Evolutionary conservation across 164 flowering plant genomes (phyloP), one percentile per base, ranked within the genome.

Genomic region (Piper betle): DNA sequence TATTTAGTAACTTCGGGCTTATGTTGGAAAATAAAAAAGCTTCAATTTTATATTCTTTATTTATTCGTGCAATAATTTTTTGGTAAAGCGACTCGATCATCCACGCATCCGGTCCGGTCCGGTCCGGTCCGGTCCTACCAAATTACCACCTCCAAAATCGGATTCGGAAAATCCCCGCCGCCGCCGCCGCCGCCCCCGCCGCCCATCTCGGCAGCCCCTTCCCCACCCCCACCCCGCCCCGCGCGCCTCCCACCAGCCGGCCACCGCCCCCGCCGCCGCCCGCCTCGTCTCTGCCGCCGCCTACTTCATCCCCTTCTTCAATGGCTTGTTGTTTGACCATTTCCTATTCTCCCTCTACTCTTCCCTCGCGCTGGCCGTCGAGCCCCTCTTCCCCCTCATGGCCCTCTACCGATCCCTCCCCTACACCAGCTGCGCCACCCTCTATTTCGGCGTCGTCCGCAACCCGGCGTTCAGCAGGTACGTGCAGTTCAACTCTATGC

Each of bases 401-500:
- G 56, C 62, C 60, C 62, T 79, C 73, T 90, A 86, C 80, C 72
- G 79, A 42, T 82, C 92, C 15, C 20, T 90, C 57, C 99, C 99
- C 0, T 86, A 78, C 71, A 85, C 91, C 16, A 75, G 86, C 65
- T 90, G 88, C 75, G 82, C 86, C 39, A 86, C 79, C 2, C 74
- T 93, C 63, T 93, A 90, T 60, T 65, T 90, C 37, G 92, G 85
- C 15, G 81, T 93, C 5, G 97, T 83, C 19, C 62, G 89, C 20
- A 93, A 93, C 82, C 80, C 84, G 11, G 68, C 57, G 15, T 75
- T 93, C 65, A 79, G 80, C 68, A 72, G 73, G 9, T 91, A 79
- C 65, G 91, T 78, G 43, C 68, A 97, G 72, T 93, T 88, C 77
- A 93, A 93, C 60, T 64, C 97, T 13, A 87, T 93, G 96, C 97